Percentiles rank a stretch among this genome's conserved stretches.
phyloP scores from a whole-genome alignment of 257 asterid genomes.

The Salvia splendens region DNA sequence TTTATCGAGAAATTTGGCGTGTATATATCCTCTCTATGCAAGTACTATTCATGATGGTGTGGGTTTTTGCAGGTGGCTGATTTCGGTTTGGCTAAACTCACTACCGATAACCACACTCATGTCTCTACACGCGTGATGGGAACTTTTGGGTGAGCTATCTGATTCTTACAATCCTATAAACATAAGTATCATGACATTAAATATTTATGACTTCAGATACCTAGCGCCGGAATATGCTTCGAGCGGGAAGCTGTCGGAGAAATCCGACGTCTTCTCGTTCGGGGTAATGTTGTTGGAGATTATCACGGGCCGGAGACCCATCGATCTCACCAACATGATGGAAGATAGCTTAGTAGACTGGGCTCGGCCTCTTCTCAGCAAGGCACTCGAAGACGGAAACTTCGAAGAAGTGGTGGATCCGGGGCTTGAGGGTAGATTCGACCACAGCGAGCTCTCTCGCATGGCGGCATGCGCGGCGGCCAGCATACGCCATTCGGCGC shows the following conservation, averaged over 20 bases:
- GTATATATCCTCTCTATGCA: no score
- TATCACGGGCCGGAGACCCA: constrained; percentile 78
- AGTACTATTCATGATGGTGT: no score
- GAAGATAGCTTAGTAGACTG: constrained; percentile 94
- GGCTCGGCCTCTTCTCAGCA: constrained; percentile 67
- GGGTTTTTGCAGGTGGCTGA: constrained; percentile 72
- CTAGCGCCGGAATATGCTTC: constrained; percentile 96
- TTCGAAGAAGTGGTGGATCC: constrained; percentile 63
- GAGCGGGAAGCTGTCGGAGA: constrained; percentile 81
- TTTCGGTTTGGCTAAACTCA: constrained; percentile 92
- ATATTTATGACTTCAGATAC: constrained; percentile 46
- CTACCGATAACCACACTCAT: constrained; percentile 81
- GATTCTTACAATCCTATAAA: no score
- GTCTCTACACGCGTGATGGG: constrained; percentile 99
- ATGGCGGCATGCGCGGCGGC: constrained; percentile 77
- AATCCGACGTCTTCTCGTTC: constrained; percentile 88
- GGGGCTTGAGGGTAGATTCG: constrained; percentile 54
- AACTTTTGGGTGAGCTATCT: constrained; percentile 61
- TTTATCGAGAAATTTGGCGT: no score
- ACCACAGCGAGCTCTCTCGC: constrained; percentile 53
- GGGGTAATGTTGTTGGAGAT: constrained; percentile 94
- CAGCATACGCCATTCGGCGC: constrained; percentile 81
- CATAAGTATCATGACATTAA: no score
- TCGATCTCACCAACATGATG: constrained; percentile 64
- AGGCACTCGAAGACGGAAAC: constrained; percentile 68